These are phyloP conservation scores for Ilex paraguariensis DNA, from an alignment of 305 asterid species.

Conservation along the genomic window DNA sequence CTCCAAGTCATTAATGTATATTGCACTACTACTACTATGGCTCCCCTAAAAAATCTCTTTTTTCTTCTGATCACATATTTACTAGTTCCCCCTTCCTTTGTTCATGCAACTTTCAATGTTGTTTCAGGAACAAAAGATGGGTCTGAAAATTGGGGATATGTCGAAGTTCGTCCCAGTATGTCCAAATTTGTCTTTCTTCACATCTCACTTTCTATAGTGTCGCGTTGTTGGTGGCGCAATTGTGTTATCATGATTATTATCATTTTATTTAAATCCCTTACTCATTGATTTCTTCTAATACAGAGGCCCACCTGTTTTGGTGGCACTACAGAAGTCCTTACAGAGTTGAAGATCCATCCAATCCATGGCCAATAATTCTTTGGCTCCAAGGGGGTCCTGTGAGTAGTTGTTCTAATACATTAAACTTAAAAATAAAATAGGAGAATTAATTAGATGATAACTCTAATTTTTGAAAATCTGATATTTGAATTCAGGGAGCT, in stretches of 20 bases:
- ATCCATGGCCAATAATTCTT: slow-evolving; percentile 3
- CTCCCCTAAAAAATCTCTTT: not conserved
- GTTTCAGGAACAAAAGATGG: not conserved
- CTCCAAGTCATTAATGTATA: no score
- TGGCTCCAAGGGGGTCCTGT: slow-evolving; percentile 4
- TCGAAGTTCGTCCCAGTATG: slow-evolving; percentile 3
- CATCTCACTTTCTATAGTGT: no score
- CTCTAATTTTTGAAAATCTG: no score
- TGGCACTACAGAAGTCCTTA: slow-evolving; percentile 1
- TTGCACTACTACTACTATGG: no score
- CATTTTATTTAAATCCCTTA: no score
- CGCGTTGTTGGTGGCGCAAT: no score
- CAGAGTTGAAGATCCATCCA: slow-evolving; percentile 1
- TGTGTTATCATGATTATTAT: no score
- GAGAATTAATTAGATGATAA: no score
- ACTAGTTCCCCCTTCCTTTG: not conserved
- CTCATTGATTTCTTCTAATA: not conserved
- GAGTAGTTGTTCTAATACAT: not conserved
- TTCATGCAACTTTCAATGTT: not conserved
- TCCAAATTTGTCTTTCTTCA: not conserved
- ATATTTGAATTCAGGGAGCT: not conserved
- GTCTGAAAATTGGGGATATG: slow-evolving; percentile 1
- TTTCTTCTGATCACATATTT: not conserved
- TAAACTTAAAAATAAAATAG: not conserved
- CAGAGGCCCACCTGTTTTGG: slow-evolving; percentile 5